Evolutionary conservation across 352 stramenopile species (phyloP), one percentile per base, ranked within the genome.

Genomic region (Pythium aristosporum): DNA sequence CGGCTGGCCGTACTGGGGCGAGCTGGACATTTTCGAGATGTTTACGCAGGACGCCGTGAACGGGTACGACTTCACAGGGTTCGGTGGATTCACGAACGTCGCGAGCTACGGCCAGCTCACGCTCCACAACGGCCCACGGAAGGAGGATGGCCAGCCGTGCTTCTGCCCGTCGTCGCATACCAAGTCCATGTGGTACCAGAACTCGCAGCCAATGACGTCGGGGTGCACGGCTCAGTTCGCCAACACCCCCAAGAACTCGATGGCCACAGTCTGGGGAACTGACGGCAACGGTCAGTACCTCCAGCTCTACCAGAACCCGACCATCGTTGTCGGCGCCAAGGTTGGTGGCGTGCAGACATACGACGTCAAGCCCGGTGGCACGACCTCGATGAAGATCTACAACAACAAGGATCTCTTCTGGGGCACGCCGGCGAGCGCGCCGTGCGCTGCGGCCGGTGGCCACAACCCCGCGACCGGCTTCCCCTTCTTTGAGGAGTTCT

Each of bases 1-100:
- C 41, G 79, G 79, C 58, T 92, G 81, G 83, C 81, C 83, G 13
- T 86, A 89, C 69, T 90, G 75, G 71, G 83, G 83, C 28, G 83
- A 92, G 63, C 68, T 90, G 47, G 83, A 92, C 52, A 81, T 92
- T 30, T 92, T 92, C 49, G 83, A 92, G 67, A 92, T 92, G 83
- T 92, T 92, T 62, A 88, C 77, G 36, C 80, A 90, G 56, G 79
- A 92, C 62, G 65, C 3, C 57, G 69, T 47, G 69, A 70, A n/a
- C 65, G 67, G 15, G 18, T 87, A 86, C 62, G 76, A 87, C 68
- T 89, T 74, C 57, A 73, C 37, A n/a, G 79, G 76, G 49, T 79
- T 79, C 37, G 73, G 73, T 5, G 55, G 63, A 7, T 76, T 75
- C 56, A 49, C 65, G 6, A 56, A 72, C 20, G 79, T 76, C 4